phyloP scores from a whole-genome alignment of 176 grass and related monocot species.

The Cocos nucifera region DNA sequence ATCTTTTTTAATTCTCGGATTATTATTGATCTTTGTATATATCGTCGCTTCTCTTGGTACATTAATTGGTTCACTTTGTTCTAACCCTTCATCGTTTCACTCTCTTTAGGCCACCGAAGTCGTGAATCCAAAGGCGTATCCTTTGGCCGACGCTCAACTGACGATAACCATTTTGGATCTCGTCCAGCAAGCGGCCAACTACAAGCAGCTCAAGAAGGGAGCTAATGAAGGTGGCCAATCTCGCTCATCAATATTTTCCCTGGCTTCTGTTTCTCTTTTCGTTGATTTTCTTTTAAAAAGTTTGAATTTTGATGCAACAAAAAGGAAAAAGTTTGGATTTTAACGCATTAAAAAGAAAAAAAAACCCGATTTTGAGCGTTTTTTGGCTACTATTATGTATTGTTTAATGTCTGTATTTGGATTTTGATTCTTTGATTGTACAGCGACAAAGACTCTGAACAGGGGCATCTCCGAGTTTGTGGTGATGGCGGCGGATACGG shows the following conservation, averaged over 20 bases:
- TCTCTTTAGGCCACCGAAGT: not conserved
- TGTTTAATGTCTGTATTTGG: too few relatives aligned
- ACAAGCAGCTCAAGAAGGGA: constrained; percentile 13
- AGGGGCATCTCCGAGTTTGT: constrained; percentile 10
- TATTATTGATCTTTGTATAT: too few relatives aligned
- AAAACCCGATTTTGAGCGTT: too few relatives aligned
- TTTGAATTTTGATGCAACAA: too few relatives aligned
- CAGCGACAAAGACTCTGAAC: constrained; percentile 1
- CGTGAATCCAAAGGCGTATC: constrained; percentile 6
- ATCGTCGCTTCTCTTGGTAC: too few relatives aligned
- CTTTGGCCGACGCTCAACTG: constrained; percentile 7
- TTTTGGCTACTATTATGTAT: too few relatives aligned
- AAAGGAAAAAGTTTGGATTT: too few relatives aligned
- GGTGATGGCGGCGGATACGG: constrained; percentile 4
- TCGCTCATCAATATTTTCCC: not conserved
- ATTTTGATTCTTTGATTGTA: not conserved
- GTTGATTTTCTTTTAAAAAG: not conserved
- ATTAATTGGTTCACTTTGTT: too few relatives aligned
- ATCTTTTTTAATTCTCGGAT: too few relatives aligned
- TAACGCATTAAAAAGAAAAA: too few relatives aligned
- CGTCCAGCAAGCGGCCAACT: constrained; percentile 9
- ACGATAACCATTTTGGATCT: constrained; percentile 6
- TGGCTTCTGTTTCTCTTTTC: not conserved
- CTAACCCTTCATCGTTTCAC: too few relatives aligned
- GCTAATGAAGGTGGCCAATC: constrained; percentile 1